These are phyloP conservation scores for Acorus gramineus DNA, from an alignment of 106 monocot species.

Conservation along the genomic window DNA sequence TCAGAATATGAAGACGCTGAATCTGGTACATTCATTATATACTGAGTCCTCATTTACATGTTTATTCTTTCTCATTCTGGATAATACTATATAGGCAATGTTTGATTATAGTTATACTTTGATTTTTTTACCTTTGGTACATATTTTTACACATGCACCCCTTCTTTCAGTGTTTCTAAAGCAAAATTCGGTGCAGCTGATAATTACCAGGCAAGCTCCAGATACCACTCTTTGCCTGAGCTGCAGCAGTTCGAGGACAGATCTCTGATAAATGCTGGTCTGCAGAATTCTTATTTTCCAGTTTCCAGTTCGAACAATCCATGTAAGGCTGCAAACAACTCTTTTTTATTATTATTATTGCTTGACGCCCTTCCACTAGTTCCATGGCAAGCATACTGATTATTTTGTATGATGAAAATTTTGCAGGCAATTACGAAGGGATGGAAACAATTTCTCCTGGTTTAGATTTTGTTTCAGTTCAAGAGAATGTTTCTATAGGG, in stretches of 20 bases:
- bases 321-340: constrained; percentile 19
- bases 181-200: constrained; percentile 99
- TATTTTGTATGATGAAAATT: background rate
- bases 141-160: constrained; percentile 78
- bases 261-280: constrained; percentile 26
- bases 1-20: constrained; percentile 74
- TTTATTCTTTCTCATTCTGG: too few species aligned
- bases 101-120: background rate
- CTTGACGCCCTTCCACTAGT: too few species aligned
- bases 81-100: too few species aligned
- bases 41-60: background rate
- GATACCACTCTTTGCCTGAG: constrained; percentile 93
- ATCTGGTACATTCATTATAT: constrained; percentile 39
- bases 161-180: constrained; percentile 98
- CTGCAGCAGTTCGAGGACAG: constrained; percentile 59
- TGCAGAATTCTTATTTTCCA: constrained; percentile 14
- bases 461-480: constrained; percentile 34
- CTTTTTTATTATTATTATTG: too few species aligned
- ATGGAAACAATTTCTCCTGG: constrained; percentile 22
- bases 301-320: constrained; percentile 11
- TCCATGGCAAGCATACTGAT: too few species aligned
- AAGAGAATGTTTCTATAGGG: constrained; percentile 30
- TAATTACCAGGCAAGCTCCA: constrained; percentile 82
- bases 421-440: constrained; percentile 28
- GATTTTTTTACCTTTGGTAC: constrained; percentile 50